phyloP scores from a whole-genome alignment of 352 stramenopile species.

The Pythium folliculosum region DNA sequence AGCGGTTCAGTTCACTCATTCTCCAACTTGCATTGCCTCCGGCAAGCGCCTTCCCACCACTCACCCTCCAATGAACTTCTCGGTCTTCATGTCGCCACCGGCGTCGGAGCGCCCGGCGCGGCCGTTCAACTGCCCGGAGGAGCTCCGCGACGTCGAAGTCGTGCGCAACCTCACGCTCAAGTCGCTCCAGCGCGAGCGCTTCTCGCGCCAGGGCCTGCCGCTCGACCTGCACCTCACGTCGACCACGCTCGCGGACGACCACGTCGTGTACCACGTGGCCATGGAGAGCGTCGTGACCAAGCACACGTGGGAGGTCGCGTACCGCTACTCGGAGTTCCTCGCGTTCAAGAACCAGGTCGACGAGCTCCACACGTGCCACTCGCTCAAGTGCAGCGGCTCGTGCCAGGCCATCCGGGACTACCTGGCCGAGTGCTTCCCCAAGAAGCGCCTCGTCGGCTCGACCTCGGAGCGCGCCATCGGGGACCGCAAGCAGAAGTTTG shows the following conservation, averaged over 20 bases:
- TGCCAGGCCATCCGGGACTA: constrained; percentile 74
- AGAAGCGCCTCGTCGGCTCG: constrained; percentile 51
- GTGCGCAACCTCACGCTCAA: constrained; percentile 47
- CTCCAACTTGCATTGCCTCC: constrained; percentile 12
- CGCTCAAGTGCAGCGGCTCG: constrained; percentile 56
- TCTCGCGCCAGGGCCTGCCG: constrained; percentile 35
- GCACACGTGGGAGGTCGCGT: constrained; percentile 52
- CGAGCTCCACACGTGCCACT: constrained; percentile 55
- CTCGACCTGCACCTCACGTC: constrained; percentile 47
- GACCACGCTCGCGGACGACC: constrained; percentile 36
- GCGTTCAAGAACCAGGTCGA: constrained; percentile 52
- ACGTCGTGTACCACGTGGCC: constrained; percentile 53
- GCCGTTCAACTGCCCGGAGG: constrained; percentile 17
- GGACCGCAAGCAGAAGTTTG: constrained; percentile 56
- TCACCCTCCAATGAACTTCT: constrained; percentile 19
- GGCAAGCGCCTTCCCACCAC: constrained; percentile 3
- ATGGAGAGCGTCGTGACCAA: constrained; percentile 49
- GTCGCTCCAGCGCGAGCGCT: constrained; percentile 13
- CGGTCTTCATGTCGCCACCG: constrained; percentile 20
- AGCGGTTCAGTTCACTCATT: constrained; percentile 5
- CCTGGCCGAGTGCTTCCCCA: constrained; percentile 57
- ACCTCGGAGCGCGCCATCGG: constrained; percentile 35
- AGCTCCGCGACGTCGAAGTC: constrained; percentile 9
- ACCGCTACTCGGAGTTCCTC: constrained; percentile 68
- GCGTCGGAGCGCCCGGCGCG: constrained; percentile 8